A percentile compares a stretch with the other conserved stretches of the same genome.
Evolutionary conservation across 352 stramenopile genomes (phyloP).

Genomic region (Phytophthora ramorum): DNA sequence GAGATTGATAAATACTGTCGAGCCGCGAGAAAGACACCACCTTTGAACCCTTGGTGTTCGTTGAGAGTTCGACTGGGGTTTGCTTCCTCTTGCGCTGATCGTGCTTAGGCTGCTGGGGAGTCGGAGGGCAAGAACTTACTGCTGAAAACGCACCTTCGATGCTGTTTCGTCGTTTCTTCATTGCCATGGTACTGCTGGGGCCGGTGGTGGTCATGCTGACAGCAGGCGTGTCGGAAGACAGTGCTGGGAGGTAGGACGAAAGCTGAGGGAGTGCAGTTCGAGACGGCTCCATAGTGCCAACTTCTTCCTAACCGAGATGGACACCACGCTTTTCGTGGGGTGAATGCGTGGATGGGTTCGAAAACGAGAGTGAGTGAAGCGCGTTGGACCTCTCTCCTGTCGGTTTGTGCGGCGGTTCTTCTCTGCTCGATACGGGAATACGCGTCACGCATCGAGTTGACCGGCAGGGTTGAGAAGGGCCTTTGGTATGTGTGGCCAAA

Average conservation of each 20-base stretch:
- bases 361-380: slow-evolving; percentile 24
- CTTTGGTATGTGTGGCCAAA: slow-evolving; percentile 26
- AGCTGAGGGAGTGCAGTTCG: slow-evolving; percentile 21
- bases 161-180: slow-evolving; percentile 32
- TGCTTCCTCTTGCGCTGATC: slow-evolving; percentile 29
- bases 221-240: slow-evolving; percentile 17
- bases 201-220: slow-evolving; percentile 11
- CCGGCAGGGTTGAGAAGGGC: slow-evolving; percentile 21
- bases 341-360: neutral
- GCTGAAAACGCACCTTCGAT: slow-evolving; percentile 25
- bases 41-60: neutral
- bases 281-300: slow-evolving; percentile 16
- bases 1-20: slow-evolving; percentile 18
- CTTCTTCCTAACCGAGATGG: neutral
- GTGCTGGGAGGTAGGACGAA: slow-evolving; percentile 29
- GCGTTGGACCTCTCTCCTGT: slow-evolving; percentile 9
- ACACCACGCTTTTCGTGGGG: neutral
- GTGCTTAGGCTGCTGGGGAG: slow-evolving; percentile 8
- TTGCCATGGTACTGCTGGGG: slow-evolving; percentile 9
- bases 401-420: slow-evolving; percentile 10
- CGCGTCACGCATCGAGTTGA: slow-evolving; percentile 30
- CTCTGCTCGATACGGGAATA: slow-evolving; percentile 11
- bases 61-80: neutral
- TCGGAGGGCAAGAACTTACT: slow-evolving; percentile 9
- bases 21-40: slow-evolving; percentile 10